These are phyloP conservation scores for Penicillium sp. DNA, from an alignment of 2,329 filamentous ascomycete species.

Conservation along the genomic window DNA sequence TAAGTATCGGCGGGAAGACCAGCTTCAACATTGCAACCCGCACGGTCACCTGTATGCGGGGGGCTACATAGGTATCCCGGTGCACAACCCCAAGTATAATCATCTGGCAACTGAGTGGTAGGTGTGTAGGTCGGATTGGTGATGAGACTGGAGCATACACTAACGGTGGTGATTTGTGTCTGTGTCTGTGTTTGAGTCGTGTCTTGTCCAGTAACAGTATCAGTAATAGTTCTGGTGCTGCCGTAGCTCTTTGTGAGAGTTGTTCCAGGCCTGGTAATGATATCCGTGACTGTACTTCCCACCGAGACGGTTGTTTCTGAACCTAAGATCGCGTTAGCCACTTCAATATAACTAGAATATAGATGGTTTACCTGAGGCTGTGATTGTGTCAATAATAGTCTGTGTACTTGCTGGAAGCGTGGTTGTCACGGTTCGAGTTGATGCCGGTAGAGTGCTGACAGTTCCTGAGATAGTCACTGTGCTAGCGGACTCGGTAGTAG, in stretches of 20 bases:
- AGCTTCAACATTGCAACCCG: constrained; percentile 41
- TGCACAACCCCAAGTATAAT: constrained; percentile 45
- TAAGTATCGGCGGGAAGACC: constrained; percentile 42
- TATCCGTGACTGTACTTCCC: background rate
- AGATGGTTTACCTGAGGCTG: constrained; percentile 3
- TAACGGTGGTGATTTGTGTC: constrained; percentile 2
- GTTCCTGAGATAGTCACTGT: constrained; percentile 1
- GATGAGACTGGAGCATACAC: constrained; percentile 29
- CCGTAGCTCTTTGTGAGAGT: background rate
- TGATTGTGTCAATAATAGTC: background rate
- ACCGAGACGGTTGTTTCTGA: background rate
- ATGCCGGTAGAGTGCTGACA: constrained; percentile 4
- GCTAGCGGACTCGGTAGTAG: constrained; percentile 1
- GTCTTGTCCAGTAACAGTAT: background rate
- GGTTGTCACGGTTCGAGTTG: constrained; percentile 2
- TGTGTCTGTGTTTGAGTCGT: constrained; percentile 1
- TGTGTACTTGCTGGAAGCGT: background rate
- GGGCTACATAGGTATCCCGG: constrained; percentile 46
- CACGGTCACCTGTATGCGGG: constrained; percentile 28
- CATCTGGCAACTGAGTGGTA: constrained; percentile 22
- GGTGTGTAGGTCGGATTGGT: constrained; percentile 33
- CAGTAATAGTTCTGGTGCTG: background rate
- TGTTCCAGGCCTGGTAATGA: background rate
- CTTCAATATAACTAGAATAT: background rate
- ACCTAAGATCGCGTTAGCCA: background rate